Base-by-base conservation (phyloP, 2,329 filamentous ascomycete genomes). In the Verticillium nonalfalfae region DNA sequence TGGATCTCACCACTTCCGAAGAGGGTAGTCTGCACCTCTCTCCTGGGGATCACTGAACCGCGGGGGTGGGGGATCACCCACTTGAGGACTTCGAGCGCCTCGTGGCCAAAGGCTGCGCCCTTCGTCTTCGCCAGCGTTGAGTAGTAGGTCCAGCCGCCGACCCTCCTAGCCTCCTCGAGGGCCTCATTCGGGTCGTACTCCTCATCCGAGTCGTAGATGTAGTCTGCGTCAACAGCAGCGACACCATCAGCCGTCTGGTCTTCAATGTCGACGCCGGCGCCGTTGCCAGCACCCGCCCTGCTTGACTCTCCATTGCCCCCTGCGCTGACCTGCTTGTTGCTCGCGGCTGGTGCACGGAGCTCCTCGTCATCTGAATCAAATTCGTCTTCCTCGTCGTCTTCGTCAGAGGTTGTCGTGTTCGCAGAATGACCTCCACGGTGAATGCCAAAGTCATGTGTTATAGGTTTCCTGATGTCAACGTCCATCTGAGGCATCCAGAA, bases 401-500 rank as follows among this genome's bases (percentile, higher is more conserved):
- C 84, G 59, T 91, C 89, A 18, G 90, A 91, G 15, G 89, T 93
- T 1, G 91, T 93, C 26, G 90, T 87, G 40, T 87, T 90, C 38
- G 88, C 87, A 60, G 90, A 91, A 21, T 90, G 85, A 7, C 86
- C 87, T 0, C 90, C 87, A 38, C 94, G 84, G 69, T 91, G 89
- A 68, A 99, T 97, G 60, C 95, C 95, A 72, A 98, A 98, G 67
- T 90, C 87, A 69, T 95, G 92, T 4, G 86, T 92, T 35, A 87
- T 85, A 1, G 95, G 93, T 76, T 99, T 99, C 67, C 93, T 90
- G 69, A 99, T 99, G 71, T 99, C 95, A 31, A 96, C 87, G 67
- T 96, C 89, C 95, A 99, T 99, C 76, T 99, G 95, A 1, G 95
- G 95, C 81, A 94, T 91, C 95, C 95, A 99, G 80, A 91, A 99